Conservation (phyloP, 768 basidiomycete genomes). For the Psilocybe subaeruginosa region DNA sequence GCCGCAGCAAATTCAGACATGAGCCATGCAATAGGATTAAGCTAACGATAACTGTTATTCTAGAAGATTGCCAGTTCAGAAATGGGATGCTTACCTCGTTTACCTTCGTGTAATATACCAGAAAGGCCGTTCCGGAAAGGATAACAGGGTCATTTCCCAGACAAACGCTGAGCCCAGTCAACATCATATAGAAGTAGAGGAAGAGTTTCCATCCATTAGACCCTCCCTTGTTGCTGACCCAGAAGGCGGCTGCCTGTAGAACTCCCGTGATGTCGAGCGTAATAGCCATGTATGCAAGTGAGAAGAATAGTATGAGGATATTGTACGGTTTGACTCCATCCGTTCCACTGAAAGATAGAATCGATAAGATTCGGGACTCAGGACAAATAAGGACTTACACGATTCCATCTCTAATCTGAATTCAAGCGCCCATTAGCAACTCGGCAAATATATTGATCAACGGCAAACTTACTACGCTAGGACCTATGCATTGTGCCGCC, state of each 20-base stretch:
- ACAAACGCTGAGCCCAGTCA: conserved; percentile 73
- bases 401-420: conserved; percentile 17
- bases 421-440: background rate
- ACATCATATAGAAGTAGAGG: conserved; percentile 82
- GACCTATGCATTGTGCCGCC: conserved; percentile 57
- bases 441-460: background rate
- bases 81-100: conserved; percentile 35
- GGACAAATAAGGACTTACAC: conserved; percentile 7
- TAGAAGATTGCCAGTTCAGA: background rate
- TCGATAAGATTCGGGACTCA: background rate
- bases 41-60: conserved; percentile 9
- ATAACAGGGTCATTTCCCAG: conserved; percentile 95
- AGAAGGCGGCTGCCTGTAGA: conserved; percentile 84
- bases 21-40: conserved; percentile 65
- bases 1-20: conserved; percentile 79
- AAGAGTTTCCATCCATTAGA: conserved; percentile 72
- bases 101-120: conserved; percentile 79
- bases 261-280: conserved; percentile 90
- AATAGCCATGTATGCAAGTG: conserved; percentile 90
- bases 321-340: conserved; percentile 88
- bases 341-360: conserved; percentile 12
- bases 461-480: conserved; percentile 23
- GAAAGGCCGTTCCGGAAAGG: conserved; percentile 81
- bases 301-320: conserved; percentile 91
- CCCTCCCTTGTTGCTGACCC: conserved; percentile 83